phyloP scores from a whole-genome alignment of 352 stramenopile genomes.

The Aphanomyces cochlioides region DNA sequence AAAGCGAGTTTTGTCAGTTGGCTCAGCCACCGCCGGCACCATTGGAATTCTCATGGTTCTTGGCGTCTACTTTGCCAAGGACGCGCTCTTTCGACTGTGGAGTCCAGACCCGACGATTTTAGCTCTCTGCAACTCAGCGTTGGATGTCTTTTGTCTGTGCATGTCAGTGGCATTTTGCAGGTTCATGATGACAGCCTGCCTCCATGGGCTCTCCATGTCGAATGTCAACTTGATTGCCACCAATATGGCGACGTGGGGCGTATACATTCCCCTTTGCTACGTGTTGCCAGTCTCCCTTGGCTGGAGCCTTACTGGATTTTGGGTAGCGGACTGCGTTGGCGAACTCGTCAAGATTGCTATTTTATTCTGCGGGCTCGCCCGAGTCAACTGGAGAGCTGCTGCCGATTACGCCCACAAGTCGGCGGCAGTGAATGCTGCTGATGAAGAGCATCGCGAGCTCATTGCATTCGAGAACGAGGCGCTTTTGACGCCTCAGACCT shows the following conservation, averaged over 20 bases:
- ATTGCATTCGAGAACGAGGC: conserved; percentile 49
- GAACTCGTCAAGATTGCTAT: conserved; percentile 49
- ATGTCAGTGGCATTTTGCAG: conserved; percentile 50
- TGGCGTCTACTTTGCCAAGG: conserved; percentile 37
- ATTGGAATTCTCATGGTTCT: conserved; percentile 40
- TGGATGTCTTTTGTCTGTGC: conserved; percentile 46
- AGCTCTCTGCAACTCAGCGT: conserved; percentile 41
- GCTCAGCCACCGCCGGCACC: conserved; percentile 37
- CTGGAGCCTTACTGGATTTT: conserved; percentile 48
- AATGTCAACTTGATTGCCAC: conserved; percentile 50
- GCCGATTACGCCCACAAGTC: conserved; percentile 39
- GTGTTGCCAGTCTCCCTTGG: conserved; percentile 43
- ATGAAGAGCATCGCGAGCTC: conserved; percentile 38
- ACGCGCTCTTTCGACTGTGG: conserved; percentile 47
- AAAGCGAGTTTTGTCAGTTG: conserved; percentile 45
- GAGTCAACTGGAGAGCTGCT: conserved; percentile 45
- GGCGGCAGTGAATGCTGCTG: conserved; percentile 31
- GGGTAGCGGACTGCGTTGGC: conserved; percentile 45
- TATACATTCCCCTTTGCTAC: conserved; percentile 47
- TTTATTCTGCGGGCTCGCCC: conserved; percentile 41
- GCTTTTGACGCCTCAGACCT: conserved; percentile 41
- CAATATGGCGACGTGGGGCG: conserved; percentile 48
- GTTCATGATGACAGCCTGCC: conserved; percentile 44
- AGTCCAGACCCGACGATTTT: conserved; percentile 47
- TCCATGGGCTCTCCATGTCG: conserved; percentile 45